Base-by-base conservation (phyloP, 306 rosid genomes). In the Ormosia emarginata region DNA sequence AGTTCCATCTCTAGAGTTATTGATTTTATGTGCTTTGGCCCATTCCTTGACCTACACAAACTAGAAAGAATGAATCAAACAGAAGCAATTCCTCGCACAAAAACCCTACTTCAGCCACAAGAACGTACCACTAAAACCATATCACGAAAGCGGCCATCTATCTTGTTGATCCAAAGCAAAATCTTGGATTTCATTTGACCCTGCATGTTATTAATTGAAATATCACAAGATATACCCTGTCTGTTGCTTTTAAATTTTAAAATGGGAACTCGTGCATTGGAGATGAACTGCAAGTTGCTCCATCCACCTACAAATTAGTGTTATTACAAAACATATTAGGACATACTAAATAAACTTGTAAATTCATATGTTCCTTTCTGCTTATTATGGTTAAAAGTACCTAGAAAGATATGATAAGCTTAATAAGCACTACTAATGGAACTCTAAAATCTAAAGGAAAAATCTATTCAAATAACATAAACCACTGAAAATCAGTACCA, bases 1-100 rank as follows among this genome's bases (percentile, higher is more conserved):
- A 76, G 91, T 86, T 77, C 99, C 98, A 32, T 77, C 14, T 85
- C 56, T 91, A 50, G 99, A 80, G 82, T 89, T 87, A 83, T 95
- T 95, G 63, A 95, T 93, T 47, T 86, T 87, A 67, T 93, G 95
- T 17, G 90, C 86, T 91, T 91, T 95, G 30, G 98, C 99, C 99
- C 99, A 95, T 86, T 95, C 94, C 87, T 95, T 95, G 58, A 95
- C 97, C 99, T 95, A 87, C 91, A 87, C 72, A 91, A 79, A 79
- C 75, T 77, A 64, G 83, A 86, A 80, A 73, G 61, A 79, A 72
- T 77, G 56, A 61, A 78, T 86, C 85, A 83, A 72, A 67, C 67
- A 50, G 67, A 75, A 79, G 74, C 55, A 84, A 63, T 74, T 79
- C 74, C 61, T 59, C 72, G 32, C 67, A 71, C 11, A 75, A 79